Evolutionary conservation across 129 eudicot species (phyloP).

Genomic region (Oenanthe sinensis): DNA sequence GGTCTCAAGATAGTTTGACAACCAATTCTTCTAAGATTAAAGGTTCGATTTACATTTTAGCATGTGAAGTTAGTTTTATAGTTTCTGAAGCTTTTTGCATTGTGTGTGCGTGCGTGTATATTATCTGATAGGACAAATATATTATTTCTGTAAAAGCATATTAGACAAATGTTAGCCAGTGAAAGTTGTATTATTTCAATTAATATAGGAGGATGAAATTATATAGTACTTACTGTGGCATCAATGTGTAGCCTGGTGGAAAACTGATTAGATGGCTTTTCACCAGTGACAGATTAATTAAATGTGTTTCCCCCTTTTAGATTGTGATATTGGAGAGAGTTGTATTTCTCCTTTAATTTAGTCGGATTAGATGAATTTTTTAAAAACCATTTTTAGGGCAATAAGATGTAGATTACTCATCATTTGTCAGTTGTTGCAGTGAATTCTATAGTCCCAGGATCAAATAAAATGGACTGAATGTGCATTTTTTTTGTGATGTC

Average conservation of each 20-base stretch:
- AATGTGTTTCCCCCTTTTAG: neutral
- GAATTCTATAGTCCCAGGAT: neutral
- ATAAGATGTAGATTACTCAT: neutral
- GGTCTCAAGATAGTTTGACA: slow-evolving; percentile 20
- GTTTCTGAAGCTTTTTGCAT: neutral
- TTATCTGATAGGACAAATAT: neutral
- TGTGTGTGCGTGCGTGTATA: neutral
- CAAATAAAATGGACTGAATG: neutral
- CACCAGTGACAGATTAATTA: neutral
- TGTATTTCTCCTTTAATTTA: neutral
- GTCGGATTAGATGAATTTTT: neutral
- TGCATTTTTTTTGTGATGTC: neutral
- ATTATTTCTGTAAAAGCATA: neutral
- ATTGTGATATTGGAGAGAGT: neutral
- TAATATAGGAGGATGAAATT: neutral
- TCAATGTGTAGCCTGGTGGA: neutral
- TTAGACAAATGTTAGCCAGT: neutral
- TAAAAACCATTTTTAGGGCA: too few relatives aligned
- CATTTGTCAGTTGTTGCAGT: neutral
- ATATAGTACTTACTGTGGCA: neutral
- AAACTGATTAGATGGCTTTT: neutral
- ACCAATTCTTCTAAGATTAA: slow-evolving; percentile 27
- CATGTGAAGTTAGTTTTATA: neutral
- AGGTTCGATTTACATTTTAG: slow-evolving; percentile 33
- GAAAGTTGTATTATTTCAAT: neutral